These are phyloP conservation scores for Metroxylon sagu DNA, from an alignment of 176 grass and related monocot species.

Conservation along the genomic window DNA sequence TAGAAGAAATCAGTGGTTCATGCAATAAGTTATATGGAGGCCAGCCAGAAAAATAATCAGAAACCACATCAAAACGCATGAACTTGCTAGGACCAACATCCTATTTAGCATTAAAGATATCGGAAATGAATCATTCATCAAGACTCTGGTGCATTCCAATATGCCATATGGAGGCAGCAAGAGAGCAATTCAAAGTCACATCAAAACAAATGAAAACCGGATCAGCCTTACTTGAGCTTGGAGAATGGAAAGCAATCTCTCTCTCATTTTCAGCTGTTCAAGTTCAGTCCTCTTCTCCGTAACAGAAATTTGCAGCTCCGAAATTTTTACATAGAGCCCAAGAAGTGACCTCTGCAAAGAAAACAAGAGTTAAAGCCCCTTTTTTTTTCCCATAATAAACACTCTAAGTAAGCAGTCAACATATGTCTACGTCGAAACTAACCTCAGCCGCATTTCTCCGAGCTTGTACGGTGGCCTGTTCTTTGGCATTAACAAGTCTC, in stretches of 20 bases:
- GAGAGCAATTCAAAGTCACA: background rate
- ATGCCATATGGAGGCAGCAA: too few species aligned
- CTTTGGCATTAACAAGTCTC: slow-evolving; percentile 53
- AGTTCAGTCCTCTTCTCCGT: slow-evolving; percentile 33
- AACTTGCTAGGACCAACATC: too few species aligned
- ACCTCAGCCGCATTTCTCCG: slow-evolving; percentile 45
- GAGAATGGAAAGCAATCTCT: slow-evolving; percentile 34
- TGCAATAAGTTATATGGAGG: too few species aligned
- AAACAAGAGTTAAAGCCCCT: background rate
- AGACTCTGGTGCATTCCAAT: too few species aligned
- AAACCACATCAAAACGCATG: too few species aligned
- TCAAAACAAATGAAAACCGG: background rate
- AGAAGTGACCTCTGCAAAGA: slow-evolving; percentile 48
- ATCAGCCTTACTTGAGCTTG: slow-evolving; percentile 40
- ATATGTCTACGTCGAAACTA: background rate
- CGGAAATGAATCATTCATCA: too few species aligned
- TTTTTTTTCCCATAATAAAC: too few species aligned
- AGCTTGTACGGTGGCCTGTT: slow-evolving; percentile 26
- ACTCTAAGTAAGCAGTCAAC: background rate
- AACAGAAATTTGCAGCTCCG: slow-evolving; percentile 30
- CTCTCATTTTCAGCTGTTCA: slow-evolving; percentile 38
- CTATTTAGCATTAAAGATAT: too few species aligned
- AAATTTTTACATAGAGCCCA: slow-evolving; percentile 27
- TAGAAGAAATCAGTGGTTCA: too few species aligned
- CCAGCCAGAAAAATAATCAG: too few species aligned